A percentile compares a stretch with the other conserved stretches of the same genome.
phyloP scores from a whole-genome alignment of 306 rosid genomes.

The Vachellia pachyceras region DNA sequence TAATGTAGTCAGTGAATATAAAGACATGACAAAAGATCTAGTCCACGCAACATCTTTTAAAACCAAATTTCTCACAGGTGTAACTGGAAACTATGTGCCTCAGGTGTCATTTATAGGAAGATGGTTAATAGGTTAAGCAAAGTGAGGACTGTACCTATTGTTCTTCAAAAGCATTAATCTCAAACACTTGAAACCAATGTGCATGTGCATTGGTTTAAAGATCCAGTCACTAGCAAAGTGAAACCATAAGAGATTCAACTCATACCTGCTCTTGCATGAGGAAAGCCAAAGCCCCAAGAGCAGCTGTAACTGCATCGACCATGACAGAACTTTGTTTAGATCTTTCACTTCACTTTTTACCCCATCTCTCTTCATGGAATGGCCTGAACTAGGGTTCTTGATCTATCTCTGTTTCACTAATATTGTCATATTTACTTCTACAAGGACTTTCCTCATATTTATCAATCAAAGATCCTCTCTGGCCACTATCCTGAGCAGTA shows the following conservation, averaged over 20 bases:
- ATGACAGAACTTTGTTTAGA: conserved; percentile 51
- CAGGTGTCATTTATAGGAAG: conserved; percentile 24
- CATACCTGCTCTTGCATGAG: conserved; percentile 71
- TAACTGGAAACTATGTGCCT: not conserved
- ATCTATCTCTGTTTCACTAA: conserved; percentile 41
- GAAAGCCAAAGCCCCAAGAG: conserved; percentile 89
- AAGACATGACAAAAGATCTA: not conserved
- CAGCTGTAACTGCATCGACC: conserved; percentile 97
- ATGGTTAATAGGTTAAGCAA: conserved; percentile 25
- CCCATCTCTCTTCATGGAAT: conserved; percentile 42
- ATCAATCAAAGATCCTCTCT: conserved; percentile 27
- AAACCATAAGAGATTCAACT: conserved; percentile 39
- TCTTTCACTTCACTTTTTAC: conserved; percentile 40
- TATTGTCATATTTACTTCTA: conserved; percentile 42
- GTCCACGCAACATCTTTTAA: not conserved
- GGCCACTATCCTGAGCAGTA: conserved; percentile 47
- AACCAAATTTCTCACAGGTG: conserved; percentile 12
- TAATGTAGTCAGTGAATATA: not conserved
- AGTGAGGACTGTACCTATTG: conserved; percentile 25
- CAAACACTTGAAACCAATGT: conserved; percentile 15
- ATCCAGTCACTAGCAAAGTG: conserved; percentile 3
- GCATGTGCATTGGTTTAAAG: conserved; percentile 7
- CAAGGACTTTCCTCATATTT: conserved; percentile 41
- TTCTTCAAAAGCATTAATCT: not conserved
- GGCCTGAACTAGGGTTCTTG: conserved; percentile 42